These are phyloP conservation scores for Fraxinus baroniana DNA, from an alignment of 305 asterid genomes.

Conservation along the genomic window DNA sequence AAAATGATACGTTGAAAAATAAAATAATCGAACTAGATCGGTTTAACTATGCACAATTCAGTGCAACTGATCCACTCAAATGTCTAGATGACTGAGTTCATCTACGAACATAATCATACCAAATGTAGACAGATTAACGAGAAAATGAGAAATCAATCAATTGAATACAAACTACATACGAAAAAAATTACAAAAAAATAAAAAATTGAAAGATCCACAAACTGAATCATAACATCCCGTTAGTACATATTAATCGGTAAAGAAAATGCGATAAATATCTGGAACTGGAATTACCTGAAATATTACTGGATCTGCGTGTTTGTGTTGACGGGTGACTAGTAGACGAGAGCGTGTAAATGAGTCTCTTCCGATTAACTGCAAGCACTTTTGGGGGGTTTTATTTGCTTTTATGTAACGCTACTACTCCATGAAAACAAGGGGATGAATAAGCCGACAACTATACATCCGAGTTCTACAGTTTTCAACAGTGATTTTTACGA, in stretches of 20 bases:
- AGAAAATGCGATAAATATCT: conserved; percentile 17
- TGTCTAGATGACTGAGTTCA: conserved; percentile 6
- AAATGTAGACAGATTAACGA: background rate
- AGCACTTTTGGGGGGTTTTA: background rate
- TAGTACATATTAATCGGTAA: conserved; percentile 5
- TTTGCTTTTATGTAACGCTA: background rate
- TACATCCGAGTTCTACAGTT: no score
- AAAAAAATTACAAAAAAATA: background rate
- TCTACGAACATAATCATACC: background rate
- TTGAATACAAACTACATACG: background rate
- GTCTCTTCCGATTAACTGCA: background rate
- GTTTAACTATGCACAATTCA: conserved; percentile 7
- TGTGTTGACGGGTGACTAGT: background rate
- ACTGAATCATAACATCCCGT: conserved; percentile 3
- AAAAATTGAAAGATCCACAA: background rate
- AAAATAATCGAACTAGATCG: conserved; percentile 2
- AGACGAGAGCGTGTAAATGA: background rate
- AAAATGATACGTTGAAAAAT: background rate
- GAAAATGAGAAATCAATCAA: conserved; percentile 11
- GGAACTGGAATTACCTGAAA: conserved; percentile 12
- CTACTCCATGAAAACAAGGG: background rate
- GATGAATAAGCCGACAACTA: no score
- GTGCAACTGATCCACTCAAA: conserved; percentile 17
- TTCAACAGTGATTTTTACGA: no score
- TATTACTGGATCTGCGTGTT: background rate